Evolutionary conservation across 805 yeast genomes (phyloP).

Genomic region (Lachancea nothofagi): DNA sequence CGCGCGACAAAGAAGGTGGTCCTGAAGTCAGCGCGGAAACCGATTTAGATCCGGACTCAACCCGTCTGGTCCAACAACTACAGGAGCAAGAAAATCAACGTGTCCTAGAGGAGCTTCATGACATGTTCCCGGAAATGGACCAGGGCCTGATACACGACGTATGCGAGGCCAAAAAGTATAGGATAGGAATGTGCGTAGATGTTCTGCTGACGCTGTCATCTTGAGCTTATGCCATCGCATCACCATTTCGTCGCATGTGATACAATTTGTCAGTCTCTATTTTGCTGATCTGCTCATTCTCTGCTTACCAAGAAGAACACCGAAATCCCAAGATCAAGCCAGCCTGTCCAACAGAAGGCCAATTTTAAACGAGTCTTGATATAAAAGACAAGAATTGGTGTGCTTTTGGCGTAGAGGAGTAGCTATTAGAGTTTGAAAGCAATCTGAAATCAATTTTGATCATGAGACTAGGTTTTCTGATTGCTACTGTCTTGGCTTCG

Average conservation of each 20-base stretch:
- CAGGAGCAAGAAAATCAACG: constrained; percentile 41
- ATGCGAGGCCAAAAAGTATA: constrained; percentile 55
- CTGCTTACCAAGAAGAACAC: constrained; percentile 6
- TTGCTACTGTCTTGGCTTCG: neutral
- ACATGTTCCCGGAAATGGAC: constrained; percentile 76
- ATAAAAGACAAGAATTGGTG: constrained; percentile 1
- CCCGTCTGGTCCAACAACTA: constrained; percentile 34
- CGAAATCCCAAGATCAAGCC: constrained; percentile 5
- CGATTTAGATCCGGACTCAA: constrained; percentile 3
- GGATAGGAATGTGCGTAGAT: constrained; percentile 71
- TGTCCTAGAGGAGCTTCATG: constrained; percentile 45
- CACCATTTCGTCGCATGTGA: no score
- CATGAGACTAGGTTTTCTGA: constrained; percentile 1
- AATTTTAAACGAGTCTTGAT: neutral
- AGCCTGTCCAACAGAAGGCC: constrained; percentile 6
- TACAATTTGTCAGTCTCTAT: no score
- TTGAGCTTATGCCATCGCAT: constrained; percentile 3
- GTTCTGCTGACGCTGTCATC: constrained; percentile 24
- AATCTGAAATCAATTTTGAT: no score
- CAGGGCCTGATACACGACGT: constrained; percentile 64
- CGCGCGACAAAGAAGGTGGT: no score
- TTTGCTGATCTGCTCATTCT: no score
- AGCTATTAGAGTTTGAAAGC: no score
- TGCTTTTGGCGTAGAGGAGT: no score
- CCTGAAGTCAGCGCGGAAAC: no score